A percentile compares a stretch with the other conserved stretches of the same genome.
Evolutionary conservation across 805 yeast species (phyloP).

Genomic region (Yarrowia osloensis): DNA sequence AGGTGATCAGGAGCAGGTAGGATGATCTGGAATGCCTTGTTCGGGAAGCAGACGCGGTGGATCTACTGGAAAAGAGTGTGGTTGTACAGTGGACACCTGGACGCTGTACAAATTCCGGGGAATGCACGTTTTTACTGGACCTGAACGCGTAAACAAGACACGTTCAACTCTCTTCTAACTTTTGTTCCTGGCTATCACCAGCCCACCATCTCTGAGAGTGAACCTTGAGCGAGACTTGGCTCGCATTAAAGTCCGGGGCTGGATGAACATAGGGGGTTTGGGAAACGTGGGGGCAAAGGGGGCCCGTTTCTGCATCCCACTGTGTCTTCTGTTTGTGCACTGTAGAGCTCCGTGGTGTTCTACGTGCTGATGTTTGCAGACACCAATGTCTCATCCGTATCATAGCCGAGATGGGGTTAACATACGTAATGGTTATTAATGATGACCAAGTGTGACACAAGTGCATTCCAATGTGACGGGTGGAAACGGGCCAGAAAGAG

Average conservation of each 20-base stretch:
- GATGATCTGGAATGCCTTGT: background rate
- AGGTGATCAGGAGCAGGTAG: no score
- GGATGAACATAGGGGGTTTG: background rate
- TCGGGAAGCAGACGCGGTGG: no score
- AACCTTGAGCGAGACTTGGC: background rate
- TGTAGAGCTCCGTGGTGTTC: background rate
- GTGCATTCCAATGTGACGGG: no score
- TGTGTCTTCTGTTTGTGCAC: background rate
- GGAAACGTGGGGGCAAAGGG: background rate
- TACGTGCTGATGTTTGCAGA: background rate
- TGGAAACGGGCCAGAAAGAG: no score
- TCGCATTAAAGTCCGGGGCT: background rate
- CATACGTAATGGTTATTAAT: no score
- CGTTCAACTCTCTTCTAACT: constrained; percentile 9
- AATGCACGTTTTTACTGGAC: background rate
- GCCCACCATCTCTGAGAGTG: background rate
- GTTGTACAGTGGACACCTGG: no score
- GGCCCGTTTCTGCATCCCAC: background rate
- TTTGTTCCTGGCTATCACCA: constrained; percentile 13
- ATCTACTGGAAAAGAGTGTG: background rate
- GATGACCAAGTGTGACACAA: no score
- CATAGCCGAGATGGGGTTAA: no score
- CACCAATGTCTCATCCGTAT: no score
- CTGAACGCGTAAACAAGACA: constrained; percentile 11
- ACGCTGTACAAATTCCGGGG: background rate